phyloP scores from a whole-genome alignment of 257 asterid species.

The Solanum paucissectum region DNA sequence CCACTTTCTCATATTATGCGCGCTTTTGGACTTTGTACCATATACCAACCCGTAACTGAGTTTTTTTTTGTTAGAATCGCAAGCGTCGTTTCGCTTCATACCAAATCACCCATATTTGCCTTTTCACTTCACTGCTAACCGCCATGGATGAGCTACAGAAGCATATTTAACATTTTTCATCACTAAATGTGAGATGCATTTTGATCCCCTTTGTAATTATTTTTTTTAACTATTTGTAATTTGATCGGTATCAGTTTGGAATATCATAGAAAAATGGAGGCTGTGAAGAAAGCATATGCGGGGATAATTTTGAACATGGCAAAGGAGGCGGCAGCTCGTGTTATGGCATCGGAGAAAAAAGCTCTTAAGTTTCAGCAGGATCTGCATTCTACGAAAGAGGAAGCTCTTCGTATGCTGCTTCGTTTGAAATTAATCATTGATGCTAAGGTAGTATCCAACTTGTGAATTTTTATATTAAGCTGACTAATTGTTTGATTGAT shows the following conservation, averaged over 20 bases:
- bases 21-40: background rate
- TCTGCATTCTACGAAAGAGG: constrained; percentile 36
- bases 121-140: background rate
- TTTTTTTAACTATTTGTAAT: background rate
- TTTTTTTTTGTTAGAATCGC: background rate
- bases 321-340: constrained; percentile 75
- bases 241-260: background rate
- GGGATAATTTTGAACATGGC: constrained; percentile 61
- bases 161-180: background rate
- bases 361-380: constrained; percentile 43
- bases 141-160: constrained; percentile 30
- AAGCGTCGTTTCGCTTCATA: background rate
- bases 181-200: background rate
- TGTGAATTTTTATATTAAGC: background rate
- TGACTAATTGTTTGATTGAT: background rate
- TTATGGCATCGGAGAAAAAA: constrained; percentile 49
- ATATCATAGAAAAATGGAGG: constrained; percentile 31
- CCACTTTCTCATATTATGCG: background rate
- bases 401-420: constrained; percentile 44
- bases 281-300: constrained; percentile 54
- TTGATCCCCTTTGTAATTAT: background rate
- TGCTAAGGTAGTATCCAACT: constrained; percentile 26
- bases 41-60: background rate
- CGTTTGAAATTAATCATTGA: constrained; percentile 55
- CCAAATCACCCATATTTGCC: background rate